phyloP scores from a whole-genome alignment of 352 stramenopile genomes.

The Pythium vanterpoolii region DNA sequence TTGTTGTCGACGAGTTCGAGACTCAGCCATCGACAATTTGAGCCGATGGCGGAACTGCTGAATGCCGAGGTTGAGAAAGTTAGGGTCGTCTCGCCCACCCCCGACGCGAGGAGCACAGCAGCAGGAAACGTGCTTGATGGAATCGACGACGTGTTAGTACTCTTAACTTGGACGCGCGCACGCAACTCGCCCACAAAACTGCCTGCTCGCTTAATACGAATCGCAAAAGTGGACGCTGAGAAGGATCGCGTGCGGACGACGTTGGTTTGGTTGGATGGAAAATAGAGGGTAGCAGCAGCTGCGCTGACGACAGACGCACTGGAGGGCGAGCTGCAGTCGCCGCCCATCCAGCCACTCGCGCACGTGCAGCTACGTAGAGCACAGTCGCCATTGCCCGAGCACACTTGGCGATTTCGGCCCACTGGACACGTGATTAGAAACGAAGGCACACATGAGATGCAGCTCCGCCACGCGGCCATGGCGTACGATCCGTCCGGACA shows the following conservation, averaged over 20 bases:
- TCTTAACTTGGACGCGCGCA: slow-evolving; percentile 7
- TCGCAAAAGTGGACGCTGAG: slow-evolving; percentile 17
- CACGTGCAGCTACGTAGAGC: slow-evolving; percentile 52
- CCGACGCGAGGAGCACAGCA: not conserved
- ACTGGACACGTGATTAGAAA: slow-evolving; percentile 33
- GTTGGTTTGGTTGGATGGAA: slow-evolving; percentile 27
- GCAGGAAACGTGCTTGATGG: not conserved
- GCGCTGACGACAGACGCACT: not conserved
- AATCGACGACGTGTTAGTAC: not conserved
- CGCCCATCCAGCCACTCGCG: slow-evolving; percentile 31
- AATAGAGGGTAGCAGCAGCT: slow-evolving; percentile 42
- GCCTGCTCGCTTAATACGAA: slow-evolving; percentile 36
- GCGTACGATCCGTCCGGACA: slow-evolving; percentile 40
- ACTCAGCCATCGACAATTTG: slow-evolving; percentile 33
- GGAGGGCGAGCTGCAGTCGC: slow-evolving; percentile 37
- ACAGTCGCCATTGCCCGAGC: slow-evolving; percentile 54
- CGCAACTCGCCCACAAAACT: slow-evolving; percentile 12
- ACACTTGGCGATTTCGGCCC: slow-evolving; percentile 56
- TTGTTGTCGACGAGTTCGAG: slow-evolving; percentile 30
- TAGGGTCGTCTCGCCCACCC: not conserved
- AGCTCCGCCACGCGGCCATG: slow-evolving; percentile 52
- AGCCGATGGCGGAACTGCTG: not conserved
- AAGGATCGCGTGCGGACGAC: slow-evolving; percentile 21
- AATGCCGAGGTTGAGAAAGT: slow-evolving; percentile 4
- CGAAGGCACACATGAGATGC: slow-evolving; percentile 40